These are phyloP conservation scores for Solanum etuberosum DNA, from an alignment of 257 asterid genomes.

Conservation along the genomic window DNA sequence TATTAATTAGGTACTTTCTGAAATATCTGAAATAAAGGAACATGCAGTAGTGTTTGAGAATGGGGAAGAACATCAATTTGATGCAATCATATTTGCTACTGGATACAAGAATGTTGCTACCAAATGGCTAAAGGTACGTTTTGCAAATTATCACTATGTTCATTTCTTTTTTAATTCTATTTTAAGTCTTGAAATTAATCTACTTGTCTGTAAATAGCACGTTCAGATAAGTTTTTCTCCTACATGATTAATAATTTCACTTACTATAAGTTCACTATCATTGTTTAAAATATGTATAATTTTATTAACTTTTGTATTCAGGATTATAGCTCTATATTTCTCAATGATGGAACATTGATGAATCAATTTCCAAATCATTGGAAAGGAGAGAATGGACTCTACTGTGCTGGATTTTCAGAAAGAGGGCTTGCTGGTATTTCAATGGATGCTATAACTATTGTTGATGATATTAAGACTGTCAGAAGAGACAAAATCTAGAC, in stretches of 20 bases:
- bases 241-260: no score
- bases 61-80: neutral
- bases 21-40: constrained; percentile 14
- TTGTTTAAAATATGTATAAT: no score
- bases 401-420: neutral
- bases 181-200: neutral
- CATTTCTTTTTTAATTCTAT: neutral
- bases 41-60: constrained; percentile 15
- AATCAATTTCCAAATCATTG: neutral
- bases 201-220: neutral
- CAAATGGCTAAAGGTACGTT: constrained; percentile 32
- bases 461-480: neutral
- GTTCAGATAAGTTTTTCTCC: neutral
- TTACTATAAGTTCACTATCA: no score
- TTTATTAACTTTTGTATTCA: no score
- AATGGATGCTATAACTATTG: neutral
- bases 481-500: neutral
- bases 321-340: neutral
- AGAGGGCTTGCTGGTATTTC: neutral
- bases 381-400: neutral
- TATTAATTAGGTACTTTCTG: constrained; percentile 25
- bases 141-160: neutral
- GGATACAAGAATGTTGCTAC: constrained; percentile 39
- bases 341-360: neutral
- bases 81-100: constrained; percentile 26